A percentile compares a stretch with the other conserved stretches of the same genome.
Conservation (phyloP, 2,329 filamentous ascomycete species). For the Amphichorda felina region DNA sequence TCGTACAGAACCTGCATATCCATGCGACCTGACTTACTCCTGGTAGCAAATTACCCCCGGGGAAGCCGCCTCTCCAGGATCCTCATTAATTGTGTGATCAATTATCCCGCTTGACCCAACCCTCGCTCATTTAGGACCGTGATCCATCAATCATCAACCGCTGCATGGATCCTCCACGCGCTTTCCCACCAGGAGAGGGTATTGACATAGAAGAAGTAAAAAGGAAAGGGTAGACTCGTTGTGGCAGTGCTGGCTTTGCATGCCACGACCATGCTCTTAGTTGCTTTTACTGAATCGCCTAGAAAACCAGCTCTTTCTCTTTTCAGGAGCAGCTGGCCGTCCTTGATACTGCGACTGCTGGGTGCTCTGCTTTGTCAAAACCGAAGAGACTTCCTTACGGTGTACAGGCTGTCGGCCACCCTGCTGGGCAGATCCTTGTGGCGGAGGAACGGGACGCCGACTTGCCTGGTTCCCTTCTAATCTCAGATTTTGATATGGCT, state of each 20-base stretch:
- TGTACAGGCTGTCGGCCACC: constrained; percentile 9
- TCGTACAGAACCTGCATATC: constrained; percentile 2
- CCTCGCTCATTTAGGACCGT: background rate
- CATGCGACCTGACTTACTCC: background rate
- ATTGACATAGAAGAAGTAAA: constrained; percentile 1
- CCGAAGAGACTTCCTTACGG: constrained; percentile 14
- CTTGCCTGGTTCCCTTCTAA: no score
- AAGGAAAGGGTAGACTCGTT: constrained; percentile 2
- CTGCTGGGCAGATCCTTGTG: constrained; percentile 9
- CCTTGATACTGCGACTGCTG: constrained; percentile 7
- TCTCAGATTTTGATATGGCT: constrained; percentile 19
- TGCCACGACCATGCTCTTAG: constrained; percentile 1
- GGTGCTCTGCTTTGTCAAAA: background rate
- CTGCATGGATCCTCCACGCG: background rate
- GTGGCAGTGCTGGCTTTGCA: background rate
- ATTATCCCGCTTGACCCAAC: background rate
- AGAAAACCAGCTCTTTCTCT: constrained; percentile 85
- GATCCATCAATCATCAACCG: background rate
- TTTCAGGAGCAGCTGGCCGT: constrained; percentile 35
- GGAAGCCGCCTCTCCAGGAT: background rate
- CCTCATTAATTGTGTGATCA: background rate
- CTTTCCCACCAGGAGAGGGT: background rate
- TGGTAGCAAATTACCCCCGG: background rate
- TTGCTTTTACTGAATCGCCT: constrained; percentile 61
- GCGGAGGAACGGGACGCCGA: no score